phyloP scores from a whole-genome alignment of 2,329 filamentous ascomycete species.

The Coniella vitis region DNA sequence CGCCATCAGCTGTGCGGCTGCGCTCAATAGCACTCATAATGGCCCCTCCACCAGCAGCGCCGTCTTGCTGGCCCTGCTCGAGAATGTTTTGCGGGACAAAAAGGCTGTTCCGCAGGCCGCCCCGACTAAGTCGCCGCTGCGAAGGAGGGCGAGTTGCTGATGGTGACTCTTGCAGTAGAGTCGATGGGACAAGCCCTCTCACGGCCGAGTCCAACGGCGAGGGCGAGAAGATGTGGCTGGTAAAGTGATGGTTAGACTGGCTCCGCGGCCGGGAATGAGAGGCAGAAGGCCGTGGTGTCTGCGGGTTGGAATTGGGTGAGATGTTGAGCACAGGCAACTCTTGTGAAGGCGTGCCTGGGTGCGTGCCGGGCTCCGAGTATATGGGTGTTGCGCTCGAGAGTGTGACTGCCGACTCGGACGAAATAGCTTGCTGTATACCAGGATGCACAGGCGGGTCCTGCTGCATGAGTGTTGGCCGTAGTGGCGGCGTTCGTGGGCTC shows the following conservation, averaged over 20 bases:
- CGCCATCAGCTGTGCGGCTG: constrained; percentile 6
- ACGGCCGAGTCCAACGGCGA: constrained; percentile 55
- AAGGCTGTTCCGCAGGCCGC: constrained; percentile 46
- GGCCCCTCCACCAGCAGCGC: not conserved
- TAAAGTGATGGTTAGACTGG: constrained; percentile 26
- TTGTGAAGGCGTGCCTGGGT: constrained; percentile 20
- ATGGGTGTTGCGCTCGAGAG: constrained; percentile 21
- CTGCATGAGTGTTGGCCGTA: constrained; percentile 2
- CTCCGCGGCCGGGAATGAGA: constrained; percentile 27
- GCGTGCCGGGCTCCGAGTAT: constrained; percentile 24
- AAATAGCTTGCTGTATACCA: constrained; percentile 28
- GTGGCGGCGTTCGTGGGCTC: constrained; percentile 37
- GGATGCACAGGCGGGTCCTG: constrained; percentile 27
- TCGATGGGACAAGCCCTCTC: constrained; percentile 50
- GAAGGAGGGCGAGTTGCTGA: constrained; percentile 31
- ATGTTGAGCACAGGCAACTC: constrained; percentile 2
- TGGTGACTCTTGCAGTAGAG: constrained; percentile 39
- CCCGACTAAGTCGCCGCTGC: constrained; percentile 40
- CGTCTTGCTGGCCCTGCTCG: constrained; percentile 19
- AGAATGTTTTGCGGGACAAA: constrained; percentile 44
- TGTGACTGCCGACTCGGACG: constrained; percentile 29
- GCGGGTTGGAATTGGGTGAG: constrained; percentile 17
- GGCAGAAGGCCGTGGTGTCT: constrained; percentile 24
- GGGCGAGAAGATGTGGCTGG: constrained; percentile 49
- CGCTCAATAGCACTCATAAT: constrained; percentile 13